Percentiles rank a stretch among this genome's conserved stretches.
Conservation (phyloP, 371 early-diverging fungal genomes). For the Syncephalastrum monosporum region DNA sequence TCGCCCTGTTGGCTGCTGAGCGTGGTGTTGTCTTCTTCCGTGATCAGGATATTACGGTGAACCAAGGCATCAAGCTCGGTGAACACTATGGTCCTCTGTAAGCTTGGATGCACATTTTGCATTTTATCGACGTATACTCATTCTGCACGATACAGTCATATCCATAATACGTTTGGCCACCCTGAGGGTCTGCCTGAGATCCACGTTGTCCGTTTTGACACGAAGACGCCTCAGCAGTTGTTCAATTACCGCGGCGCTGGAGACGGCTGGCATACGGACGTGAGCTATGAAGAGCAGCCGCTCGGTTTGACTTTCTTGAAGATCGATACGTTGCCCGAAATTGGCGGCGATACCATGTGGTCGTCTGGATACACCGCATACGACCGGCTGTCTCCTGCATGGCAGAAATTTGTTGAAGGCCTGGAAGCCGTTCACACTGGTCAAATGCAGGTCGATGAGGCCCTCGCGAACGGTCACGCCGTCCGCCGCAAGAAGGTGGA, state of each 20-base stretch:
- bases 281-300: constrained; percentile 61
- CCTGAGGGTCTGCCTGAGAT: constrained; percentile 24
- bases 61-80: constrained; percentile 54
- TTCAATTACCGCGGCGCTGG: constrained; percentile 39
- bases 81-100: constrained; percentile 48
- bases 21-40: constrained; percentile 68
- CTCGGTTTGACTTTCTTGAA: constrained; percentile 55
- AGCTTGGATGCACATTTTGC: background rate
- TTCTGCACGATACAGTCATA: constrained; percentile 26
- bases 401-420: constrained; percentile 56
- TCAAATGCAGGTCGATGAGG: constrained; percentile 36
- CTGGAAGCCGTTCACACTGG: constrained; percentile 63
- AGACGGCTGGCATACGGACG: constrained; percentile 66
- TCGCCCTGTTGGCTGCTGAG: constrained; percentile 57
- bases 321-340: constrained; percentile 49
- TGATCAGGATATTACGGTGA: constrained; percentile 52
- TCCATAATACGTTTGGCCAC: constrained; percentile 52
- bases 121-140: background rate
- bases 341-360: constrained; percentile 67
- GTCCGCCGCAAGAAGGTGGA: constrained; percentile 42
- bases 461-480: constrained; percentile 35
- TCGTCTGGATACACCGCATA: constrained; percentile 59
- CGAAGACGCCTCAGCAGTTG: constrained; percentile 46
- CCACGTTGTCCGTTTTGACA: constrained; percentile 22
- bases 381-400: constrained; percentile 57